phyloP scores from a whole-genome alignment of 768 basidiomycete genomes.

The Chiua virens region DNA sequence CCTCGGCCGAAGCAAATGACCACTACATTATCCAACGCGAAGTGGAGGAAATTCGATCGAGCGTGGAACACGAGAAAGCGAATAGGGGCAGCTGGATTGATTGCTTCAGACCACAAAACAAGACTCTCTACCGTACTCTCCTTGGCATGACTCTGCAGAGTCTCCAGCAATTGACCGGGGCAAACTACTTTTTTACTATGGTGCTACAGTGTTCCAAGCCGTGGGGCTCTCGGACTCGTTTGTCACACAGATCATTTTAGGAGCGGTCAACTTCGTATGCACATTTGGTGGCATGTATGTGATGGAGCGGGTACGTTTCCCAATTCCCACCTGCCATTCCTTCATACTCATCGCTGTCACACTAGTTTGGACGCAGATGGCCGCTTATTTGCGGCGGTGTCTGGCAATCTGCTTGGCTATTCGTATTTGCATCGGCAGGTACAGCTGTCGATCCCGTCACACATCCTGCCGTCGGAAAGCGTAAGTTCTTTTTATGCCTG shows the following conservation, averaged over 20 bases:
- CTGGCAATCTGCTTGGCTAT: constrained; percentile 71
- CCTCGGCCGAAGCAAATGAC: constrained; percentile 36
- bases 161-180: constrained; percentile 72
- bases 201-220: constrained; percentile 63
- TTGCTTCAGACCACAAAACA: constrained; percentile 57
- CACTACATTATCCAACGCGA: constrained; percentile 47
- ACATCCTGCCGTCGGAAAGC: constrained; percentile 51
- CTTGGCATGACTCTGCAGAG: constrained; percentile 66
- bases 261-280: constrained; percentile 69
- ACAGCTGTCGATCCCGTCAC: constrained; percentile 55
- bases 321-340: background rate
- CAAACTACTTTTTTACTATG: constrained; percentile 71
- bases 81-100: constrained; percentile 61
- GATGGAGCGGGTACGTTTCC: constrained; percentile 55
- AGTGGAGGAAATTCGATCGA: constrained; percentile 54
- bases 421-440: constrained; percentile 72
- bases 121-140: constrained; percentile 62
- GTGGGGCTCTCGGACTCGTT: constrained; percentile 70
- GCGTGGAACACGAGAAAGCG: constrained; percentile 49
- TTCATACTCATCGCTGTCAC: background rate
- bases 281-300: constrained; percentile 74
- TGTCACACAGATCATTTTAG: constrained; percentile 74
- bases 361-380: constrained; percentile 58
- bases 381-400: constrained; percentile 69
- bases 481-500: constrained; percentile 30